Evolutionary conservation across 805 yeast genomes (phyloP), one percentile per base, ranked within the genome.

Genomic region (Kazachstania bromeliacearum): DNA sequence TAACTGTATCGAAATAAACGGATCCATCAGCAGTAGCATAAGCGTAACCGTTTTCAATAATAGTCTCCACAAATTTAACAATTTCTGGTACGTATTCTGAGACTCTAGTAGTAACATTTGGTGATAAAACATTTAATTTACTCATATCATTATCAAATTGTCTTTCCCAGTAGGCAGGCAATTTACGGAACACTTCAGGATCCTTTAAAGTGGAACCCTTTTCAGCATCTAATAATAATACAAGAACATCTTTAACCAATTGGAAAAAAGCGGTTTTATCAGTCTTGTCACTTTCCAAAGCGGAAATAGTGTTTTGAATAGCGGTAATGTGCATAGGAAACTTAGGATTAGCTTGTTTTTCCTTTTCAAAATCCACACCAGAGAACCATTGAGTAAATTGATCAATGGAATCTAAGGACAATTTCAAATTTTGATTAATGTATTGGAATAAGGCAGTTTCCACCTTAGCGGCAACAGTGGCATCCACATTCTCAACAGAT

Each of bases 21-120:
- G 94, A 82, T 0, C 96, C 97, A 53, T 88, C 96, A 4, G 59
- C 62, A 2, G 95, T 77, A 4, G 75, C 64, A 54, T 88, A 88
- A 2, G 89, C 98, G 59, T 70, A 89, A 0, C 95, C 95, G 48
- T 81, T 82, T 3, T 53, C 59, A 29, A 89, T 75, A 53, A 92
- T 88, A 47, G 66, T 68, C 44, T 75, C 70, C 14, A 92, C 94
- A 59, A 77, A 89, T 12, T 62, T 71, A 28, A 89, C 74, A 58
- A 92, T 88, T 53, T 92, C 96, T 2, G 97, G 96, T 30, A 89
- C 78, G 53, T 85, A 89, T 59, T 92, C 98, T 4, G 95, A 82
- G 12, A 92, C 98, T 46, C 98, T 76, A 3, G 98, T 92, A 19
- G 94, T 84, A 20, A 87, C 71, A 3, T 82, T 70, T 3, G 97